phyloP scores from a whole-genome alignment of 331 rosid species.

The Acacia concinna region DNA sequence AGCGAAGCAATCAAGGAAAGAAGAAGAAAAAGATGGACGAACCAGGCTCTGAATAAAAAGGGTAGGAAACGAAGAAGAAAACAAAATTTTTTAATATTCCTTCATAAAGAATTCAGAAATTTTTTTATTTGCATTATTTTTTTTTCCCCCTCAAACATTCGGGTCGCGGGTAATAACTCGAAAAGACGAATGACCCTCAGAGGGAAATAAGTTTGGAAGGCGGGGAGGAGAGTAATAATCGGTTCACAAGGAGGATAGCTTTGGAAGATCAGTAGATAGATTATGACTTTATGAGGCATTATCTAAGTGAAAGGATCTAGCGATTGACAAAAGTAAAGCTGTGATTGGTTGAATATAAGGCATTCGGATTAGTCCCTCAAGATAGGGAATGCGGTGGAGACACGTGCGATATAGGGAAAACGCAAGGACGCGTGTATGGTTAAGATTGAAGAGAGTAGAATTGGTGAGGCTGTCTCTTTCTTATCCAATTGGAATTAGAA shows the following conservation, averaged over 20 bases:
- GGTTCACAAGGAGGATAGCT: neutral
- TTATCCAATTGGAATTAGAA: slow-evolving; percentile 22
- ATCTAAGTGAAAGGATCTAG: neutral
- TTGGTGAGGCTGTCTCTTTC: slow-evolving; percentile 21
- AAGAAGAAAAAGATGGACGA: neutral
- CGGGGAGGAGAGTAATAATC: neutral
- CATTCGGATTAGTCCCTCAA: slow-evolving; percentile 28
- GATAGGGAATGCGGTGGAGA: neutral
- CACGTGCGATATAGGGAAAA: slow-evolving; percentile 17
- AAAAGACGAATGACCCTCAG: neutral
- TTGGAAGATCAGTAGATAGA: neutral
- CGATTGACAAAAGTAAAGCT: neutral
- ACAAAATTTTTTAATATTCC: slow-evolving; percentile 18
- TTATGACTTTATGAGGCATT: neutral
- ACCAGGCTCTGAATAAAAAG: slow-evolving; percentile 29
- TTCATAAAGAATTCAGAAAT: neutral
- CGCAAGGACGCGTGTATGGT: slow-evolving; percentile 28
- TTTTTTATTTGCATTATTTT: neutral
- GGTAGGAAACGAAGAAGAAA: slow-evolving; percentile 29
- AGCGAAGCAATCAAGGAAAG: neutral
- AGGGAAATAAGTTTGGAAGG: neutral
- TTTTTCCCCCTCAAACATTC: neutral
- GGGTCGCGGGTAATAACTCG: neutral
- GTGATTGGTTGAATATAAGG: slow-evolving; percentile 36
- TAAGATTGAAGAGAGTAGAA: neutral